Base-by-base conservation (phyloP, 2,329 filamentous ascomycete species). In the Cadophora luteo-olivacea region DNA sequence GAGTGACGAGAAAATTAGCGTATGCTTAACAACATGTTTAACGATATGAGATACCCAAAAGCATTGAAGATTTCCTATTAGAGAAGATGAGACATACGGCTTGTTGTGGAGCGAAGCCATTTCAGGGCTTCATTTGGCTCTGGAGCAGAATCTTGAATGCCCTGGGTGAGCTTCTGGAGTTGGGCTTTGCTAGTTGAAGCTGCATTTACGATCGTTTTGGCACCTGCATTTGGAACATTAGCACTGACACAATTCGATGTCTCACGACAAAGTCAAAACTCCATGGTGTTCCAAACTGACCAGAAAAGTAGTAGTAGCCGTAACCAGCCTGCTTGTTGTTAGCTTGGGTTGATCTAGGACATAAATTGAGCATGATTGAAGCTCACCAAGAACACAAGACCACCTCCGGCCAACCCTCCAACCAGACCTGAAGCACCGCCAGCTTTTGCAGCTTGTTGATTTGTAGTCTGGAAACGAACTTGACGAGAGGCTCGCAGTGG, bases 51-150 rank as follows among this genome's bases (percentile, higher is more conserved):
- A 16, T 45, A 14, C 16, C 16, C 41, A 16, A 16, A 19, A 45
- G 12, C 16, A 11, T 11, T 45, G 16, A 16, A 16, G 41, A 19
- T 1, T 19, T 16, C 6, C 14, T 45, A 14, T 6, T 14, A 45
- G 41, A 45, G 41, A 14, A 19, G 14, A 19, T 45, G 16, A 8
- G 19, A 49, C 45, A 22, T 22, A 49, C 45, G 88, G 76, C 87
- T 88, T 33, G 88, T 87, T 14, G 89, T 88, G 67, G 88, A 82
- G 75, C 88, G 88, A 69, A 94, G 85, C 81, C 86, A 89, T 69
- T 85, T 80, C 49, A 92, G 81, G 0, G 91, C 90, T 78, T 92
- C 85, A 70, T 91, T 90, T 16, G 89, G 84, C 69, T 87, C 85
- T 0, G 91, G 91, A 0, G 90, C 87, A 57, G 84, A 83, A 66